Percentiles rank a stretch among this genome's conserved stretches.
These are phyloP conservation scores for Monsonia emarginata DNA, from an alignment of 441 rosid species.

Conservation along the genomic window DNA sequence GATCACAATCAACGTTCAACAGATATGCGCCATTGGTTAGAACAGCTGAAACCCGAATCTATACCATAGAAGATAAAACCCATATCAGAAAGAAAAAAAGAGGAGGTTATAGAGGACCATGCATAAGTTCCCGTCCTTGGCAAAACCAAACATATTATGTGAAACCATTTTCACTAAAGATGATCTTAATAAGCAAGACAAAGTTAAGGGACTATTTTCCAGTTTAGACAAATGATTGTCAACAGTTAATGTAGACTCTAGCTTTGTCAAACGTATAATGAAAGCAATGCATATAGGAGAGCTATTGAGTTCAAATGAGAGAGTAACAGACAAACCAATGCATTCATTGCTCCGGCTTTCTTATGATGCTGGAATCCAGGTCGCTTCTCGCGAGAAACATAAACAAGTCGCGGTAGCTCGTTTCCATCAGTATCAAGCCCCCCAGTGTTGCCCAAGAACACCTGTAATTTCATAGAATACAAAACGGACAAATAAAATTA, in stretches of 20 bases:
- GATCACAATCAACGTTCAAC: slow-evolving; percentile 98
- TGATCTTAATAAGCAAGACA: background rate
- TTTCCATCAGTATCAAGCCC: slow-evolving; percentile 94
- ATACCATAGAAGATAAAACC: slow-evolving; percentile 1
- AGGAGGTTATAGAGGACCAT: background rate
- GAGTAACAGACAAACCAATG: slow-evolving; percentile 48
- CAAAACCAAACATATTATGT: background rate
- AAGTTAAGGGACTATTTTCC: background rate
- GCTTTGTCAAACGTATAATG: too few relatives aligned
- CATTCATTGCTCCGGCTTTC: slow-evolving; percentile 99
- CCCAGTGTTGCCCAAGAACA: slow-evolving; percentile 94
- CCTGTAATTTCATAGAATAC: slow-evolving; percentile 33
- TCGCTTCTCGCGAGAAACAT: slow-evolving; percentile 96
- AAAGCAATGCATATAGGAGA: too few relatives aligned
- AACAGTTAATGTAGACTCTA: too few relatives aligned
- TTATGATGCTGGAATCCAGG: slow-evolving; percentile 97
- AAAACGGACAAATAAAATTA: background rate
- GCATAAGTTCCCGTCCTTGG: background rate
- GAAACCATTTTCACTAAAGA: slow-evolving; percentile 6
- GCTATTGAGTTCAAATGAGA: background rate
- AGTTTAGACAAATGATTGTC: background rate
- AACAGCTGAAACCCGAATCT: slow-evolving; percentile 96
- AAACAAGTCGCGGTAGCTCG: slow-evolving; percentile 88
- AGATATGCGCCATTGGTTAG: slow-evolving; percentile 95
- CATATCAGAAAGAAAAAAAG: background rate